Base-by-base conservation (phyloP, 2,329 filamentous ascomycete genomes). In the Ophiostoma ulmi region DNA sequence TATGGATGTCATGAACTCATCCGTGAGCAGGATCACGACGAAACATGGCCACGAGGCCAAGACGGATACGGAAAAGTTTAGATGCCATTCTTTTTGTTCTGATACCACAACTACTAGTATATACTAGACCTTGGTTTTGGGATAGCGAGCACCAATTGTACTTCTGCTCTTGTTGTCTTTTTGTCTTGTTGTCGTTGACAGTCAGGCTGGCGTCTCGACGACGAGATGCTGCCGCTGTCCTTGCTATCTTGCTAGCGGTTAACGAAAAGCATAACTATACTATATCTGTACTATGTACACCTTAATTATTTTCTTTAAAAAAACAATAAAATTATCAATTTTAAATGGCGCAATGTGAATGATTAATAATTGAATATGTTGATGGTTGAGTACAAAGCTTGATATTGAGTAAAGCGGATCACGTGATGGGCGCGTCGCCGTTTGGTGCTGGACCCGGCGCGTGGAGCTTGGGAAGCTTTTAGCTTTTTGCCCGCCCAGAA, bases 381-480 rank as follows among this genome's bases (percentile, higher is more conserved):
- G 38, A 31, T 31, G 31, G 31, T 31, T 31, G 3, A 31, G 31
- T 3, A 31, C 31, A 31, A 31, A 31, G 31, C 31, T 31, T 31
- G 31, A 31, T 31, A 31, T 31, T 31, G 3, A 31, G 31, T 6
- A 48, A 20, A 13, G 3, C 31, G 13, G 52, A 7, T 70, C 69
- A 70, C 69, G 69, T 70, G 69, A 70, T 7, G 44, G 14, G 55
- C 58, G 10, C 4, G 26, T 55, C 69, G 69, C 44, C 26, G 69
- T 67, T 67, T 26, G 5, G 69, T 67, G 61, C 61, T 64, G 61
- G 6, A 38, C n/a, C 61, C 35, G 48, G 69, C 69, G 69, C 64
- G 66, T 70, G 64, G 64, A 70, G 69, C 69, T 70, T 63, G 36
- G n/a, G n/a, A 38, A 70, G 70, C 70, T 68, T 48, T 48, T 63